phyloP scores from a whole-genome alignment of 805 yeast genomes.

The Metschnikowia bowlesiae region DNA sequence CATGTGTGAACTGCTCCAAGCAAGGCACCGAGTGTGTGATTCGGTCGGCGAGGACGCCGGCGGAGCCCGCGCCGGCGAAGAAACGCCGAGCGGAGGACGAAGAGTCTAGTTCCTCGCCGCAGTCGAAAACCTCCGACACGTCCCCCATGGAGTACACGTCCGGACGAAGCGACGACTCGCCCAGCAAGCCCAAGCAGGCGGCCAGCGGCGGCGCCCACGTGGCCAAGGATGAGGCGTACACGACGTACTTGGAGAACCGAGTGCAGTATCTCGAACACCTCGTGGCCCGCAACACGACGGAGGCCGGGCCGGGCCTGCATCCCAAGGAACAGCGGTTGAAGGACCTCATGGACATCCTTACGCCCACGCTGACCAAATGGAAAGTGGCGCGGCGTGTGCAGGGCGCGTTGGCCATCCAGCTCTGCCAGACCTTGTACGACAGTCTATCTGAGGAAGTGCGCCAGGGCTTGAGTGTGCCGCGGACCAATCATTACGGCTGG shows the following conservation, averaged over 20 bases:
- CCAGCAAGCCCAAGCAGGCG: not conserved
- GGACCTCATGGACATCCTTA: slow-evolving; percentile 16
- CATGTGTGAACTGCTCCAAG: slow-evolving; percentile 46
- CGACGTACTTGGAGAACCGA: slow-evolving; percentile 32
- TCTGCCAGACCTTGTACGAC: slow-evolving; percentile 32
- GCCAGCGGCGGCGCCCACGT: not conserved
- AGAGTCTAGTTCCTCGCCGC: not conserved
- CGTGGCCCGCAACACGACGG: not conserved
- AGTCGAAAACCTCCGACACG: not conserved
- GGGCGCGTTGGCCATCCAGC: slow-evolving; percentile 29
- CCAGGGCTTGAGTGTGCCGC: slow-evolving; percentile 40
- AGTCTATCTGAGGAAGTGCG: slow-evolving; percentile 31
- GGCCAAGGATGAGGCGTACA: not conserved
- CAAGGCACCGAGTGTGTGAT: slow-evolving; percentile 34
- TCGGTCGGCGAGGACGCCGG: slow-evolving; percentile 1
- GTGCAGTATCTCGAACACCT: slow-evolving; percentile 35
- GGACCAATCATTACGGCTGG: slow-evolving; percentile 64
- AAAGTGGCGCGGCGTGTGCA: slow-evolving; percentile 46
- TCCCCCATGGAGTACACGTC: not conserved
- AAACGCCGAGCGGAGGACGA: not conserved
- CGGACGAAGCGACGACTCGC: not conserved
- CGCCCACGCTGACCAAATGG: slow-evolving; percentile 36
- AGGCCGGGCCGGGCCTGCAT: not conserved
- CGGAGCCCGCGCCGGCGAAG: not conserved
- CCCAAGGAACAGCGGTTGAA: slow-evolving; percentile 9